Evolutionary conservation across 176 grass and related monocot genomes (phyloP), one percentile per base, ranked within the genome.

Genomic region (Areca catechu): DNA sequence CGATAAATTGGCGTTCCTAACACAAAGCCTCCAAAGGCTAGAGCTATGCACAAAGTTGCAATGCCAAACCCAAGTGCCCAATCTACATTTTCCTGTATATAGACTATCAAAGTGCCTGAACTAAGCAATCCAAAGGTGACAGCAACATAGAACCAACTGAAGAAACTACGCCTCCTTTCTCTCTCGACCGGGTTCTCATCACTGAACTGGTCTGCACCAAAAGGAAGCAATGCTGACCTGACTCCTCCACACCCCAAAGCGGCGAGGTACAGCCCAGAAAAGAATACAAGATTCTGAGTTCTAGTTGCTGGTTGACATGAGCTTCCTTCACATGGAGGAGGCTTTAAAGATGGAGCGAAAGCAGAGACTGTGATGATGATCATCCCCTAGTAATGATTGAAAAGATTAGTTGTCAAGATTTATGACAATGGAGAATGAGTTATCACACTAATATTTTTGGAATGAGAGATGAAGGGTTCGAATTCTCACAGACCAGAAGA

Each of bases 31-130:
- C 61, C 29, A 60, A 78, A 57, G 24, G 86, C 92, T 5, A 91
- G 22, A 65, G 81, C 22, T 49, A 97, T 65, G 73, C 86, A 85
- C 62, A 77, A 24, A 4, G 23, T 80, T 50, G 92, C 73, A 24
- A 97, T 90, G 58, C 78, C 86, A 51, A 97, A 97, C 60, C 86
- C 92, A 67, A 97, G 58, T 54, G 72, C 68, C 83, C 92, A 97
- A 54, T 76, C 69, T 54, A 97, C 71, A 69, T 91, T 85, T 77
- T 91, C 77, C 47, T 97, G 86, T 69, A 91, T 63, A 86, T 87
- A 91, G 19, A 88, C 86, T 29, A 97, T 29, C 54, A 82, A 57
- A 17, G 80, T 90, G 52, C 92, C 86, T 0, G 83, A 76, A 61
- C 78, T 82, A 71, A 97, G 83, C 62, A 97, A 51, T 65, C 92